Evolutionary conservation across 768 basidiomycete species (phyloP), one percentile per base, ranked within the genome.

Genomic region (Boletus huronensis): DNA sequence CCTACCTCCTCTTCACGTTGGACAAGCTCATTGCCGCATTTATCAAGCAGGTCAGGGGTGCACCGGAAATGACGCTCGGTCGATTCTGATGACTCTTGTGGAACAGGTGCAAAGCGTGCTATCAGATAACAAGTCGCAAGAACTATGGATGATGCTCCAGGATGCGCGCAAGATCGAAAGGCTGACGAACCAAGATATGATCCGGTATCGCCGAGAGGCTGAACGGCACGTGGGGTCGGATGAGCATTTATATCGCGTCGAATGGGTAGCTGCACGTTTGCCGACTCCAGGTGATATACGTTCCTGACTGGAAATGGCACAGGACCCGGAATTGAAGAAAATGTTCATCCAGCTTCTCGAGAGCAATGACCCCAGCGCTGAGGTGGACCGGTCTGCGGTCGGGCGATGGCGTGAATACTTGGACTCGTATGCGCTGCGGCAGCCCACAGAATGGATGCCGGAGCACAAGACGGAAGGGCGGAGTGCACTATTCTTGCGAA

Each of bases 21-120:
- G 97, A 99, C 77, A 93, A 95, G 72, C 74, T 97, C 43, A 85
- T 98, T 53, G 85, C 83, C 13, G 86, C 87, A 21, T 81, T 98
- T 48, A 82, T 98, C 70, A 98, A 98, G 75, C 93, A 97, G 79
- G 93, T 93, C 55, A 69, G 56, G 21, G 5, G 16, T 43, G 36
- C 3, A 26, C 6, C 13, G 2, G 28, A 29, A 34, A 10, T 6
- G 40, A 46, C 2, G 38, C 55, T 64, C 34, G 64, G 11, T 28
- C 14, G 6, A 14, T 2, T 40, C 14, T 31, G 13, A 58, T 44
- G 10, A 10, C 3, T 39, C 14, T 23, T n/a, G 58, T 46, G 58
- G 48, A 48, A 47, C 68, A 94, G 93, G 90, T 92, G 23, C 94
- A 97, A 68, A 89, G 86, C 3, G 84, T 96, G 48, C 70, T 91